Conservation (phyloP, 257 asterid species). For the Ligustrum vulgare region DNA sequence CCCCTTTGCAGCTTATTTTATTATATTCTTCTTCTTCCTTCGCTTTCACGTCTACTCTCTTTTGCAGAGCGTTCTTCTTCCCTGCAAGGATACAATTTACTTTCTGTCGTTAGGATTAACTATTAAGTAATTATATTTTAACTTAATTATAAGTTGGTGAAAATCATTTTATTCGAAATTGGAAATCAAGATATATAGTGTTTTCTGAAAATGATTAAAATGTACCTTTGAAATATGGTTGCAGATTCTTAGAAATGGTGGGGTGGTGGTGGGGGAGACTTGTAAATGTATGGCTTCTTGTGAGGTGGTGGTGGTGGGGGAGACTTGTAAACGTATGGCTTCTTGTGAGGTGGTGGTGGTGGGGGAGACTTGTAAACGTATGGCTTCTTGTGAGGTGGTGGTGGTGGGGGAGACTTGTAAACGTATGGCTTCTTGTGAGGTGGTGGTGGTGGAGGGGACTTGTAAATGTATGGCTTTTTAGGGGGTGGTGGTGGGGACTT, state of each 20-base stretch:
- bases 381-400: too few species aligned
- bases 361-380: too few species aligned
- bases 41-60: background rate
- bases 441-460: too few species aligned
- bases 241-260: constrained; percentile 15
- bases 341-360: too few species aligned
- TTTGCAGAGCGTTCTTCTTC: background rate
- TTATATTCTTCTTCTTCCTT: constrained; percentile 4
- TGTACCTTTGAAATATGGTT: background rate
- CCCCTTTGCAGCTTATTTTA: background rate
- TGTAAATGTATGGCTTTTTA: too few species aligned
- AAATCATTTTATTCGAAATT: background rate
- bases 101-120: background rate
- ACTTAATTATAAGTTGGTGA: background rate
- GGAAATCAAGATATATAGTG: background rate
- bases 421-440: too few species aligned
- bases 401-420: too few species aligned
- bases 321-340: too few species aligned
- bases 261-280: constrained; percentile 10
- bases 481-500: too few species aligned
- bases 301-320: too few species aligned
- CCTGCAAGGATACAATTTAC: constrained; percentile 12
- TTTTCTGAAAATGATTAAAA: background rate
- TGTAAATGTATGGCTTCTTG: too few species aligned
- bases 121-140: background rate